phyloP scores from a whole-genome alignment of 768 basidiomycete genomes.

The Chalciporus piperatus region DNA sequence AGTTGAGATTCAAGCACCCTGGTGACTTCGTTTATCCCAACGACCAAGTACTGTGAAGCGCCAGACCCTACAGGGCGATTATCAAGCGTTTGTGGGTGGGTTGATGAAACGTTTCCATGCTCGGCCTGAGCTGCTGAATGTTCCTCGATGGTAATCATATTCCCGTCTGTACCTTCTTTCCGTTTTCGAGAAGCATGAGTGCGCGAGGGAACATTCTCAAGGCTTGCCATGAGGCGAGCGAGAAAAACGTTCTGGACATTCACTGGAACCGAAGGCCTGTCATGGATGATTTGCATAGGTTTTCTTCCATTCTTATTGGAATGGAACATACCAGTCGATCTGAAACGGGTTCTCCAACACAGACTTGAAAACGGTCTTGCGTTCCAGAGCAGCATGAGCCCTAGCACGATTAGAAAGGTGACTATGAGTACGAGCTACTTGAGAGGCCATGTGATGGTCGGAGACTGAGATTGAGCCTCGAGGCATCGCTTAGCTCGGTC shows the following conservation, averaged over 20 bases:
- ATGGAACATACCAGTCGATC: slow-evolving; percentile 54
- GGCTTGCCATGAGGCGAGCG: slow-evolving; percentile 44
- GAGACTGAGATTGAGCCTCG: background rate
- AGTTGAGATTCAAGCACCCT: slow-evolving; percentile 64
- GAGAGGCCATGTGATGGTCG: slow-evolving; percentile 41
- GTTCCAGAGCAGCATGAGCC: slow-evolving; percentile 42
- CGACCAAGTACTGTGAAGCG: slow-evolving; percentile 39
- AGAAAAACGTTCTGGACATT: slow-evolving; percentile 64
- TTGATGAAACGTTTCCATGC: background rate
- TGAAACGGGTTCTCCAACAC: slow-evolving; percentile 73
- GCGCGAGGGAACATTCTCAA: slow-evolving; percentile 48
- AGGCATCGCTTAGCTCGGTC: too few relatives aligned
- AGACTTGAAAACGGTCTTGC: slow-evolving; percentile 64
- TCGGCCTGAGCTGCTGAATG: background rate
- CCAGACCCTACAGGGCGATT: background rate
- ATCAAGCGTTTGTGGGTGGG: background rate
- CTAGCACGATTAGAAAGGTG: slow-evolving; percentile 65
- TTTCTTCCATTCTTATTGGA: background rate
- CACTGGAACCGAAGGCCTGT: slow-evolving; percentile 60
- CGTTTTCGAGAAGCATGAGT: slow-evolving; percentile 23
- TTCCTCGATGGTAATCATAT: slow-evolving; percentile 28
- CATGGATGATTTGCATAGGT: background rate
- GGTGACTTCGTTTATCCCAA: slow-evolving; percentile 84
- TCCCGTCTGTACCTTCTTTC: slow-evolving; percentile 6
- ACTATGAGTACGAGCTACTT: slow-evolving; percentile 49